Percentiles rank a stretch among this genome's conserved stretches.
These are phyloP conservation scores for Paraphaeosphaeria minitans DNA, from an alignment of 2,329 filamentous ascomycete species.

Conservation along the genomic window DNA sequence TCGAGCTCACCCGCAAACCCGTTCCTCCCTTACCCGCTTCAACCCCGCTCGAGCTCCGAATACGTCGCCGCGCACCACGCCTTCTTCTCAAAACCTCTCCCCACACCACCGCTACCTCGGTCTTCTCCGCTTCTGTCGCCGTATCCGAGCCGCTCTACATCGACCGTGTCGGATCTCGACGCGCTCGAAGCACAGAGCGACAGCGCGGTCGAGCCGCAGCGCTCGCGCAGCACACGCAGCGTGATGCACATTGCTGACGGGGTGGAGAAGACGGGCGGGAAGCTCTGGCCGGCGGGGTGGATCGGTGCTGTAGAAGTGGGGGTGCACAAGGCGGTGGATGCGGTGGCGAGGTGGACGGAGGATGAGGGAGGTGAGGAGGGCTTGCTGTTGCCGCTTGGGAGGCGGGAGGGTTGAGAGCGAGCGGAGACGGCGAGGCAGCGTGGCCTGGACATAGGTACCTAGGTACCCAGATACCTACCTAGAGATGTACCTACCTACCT, in stretches of 20 bases:
- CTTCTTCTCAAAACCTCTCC: background rate
- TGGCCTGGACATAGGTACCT: background rate
- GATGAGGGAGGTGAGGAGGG: background rate
- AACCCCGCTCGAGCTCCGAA: background rate
- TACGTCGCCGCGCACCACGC: background rate
- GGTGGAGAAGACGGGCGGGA: background rate
- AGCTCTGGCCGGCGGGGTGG: background rate
- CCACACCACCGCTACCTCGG: background rate
- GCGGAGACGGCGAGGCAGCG: background rate
- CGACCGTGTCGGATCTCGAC: background rate
- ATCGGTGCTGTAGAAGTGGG: background rate
- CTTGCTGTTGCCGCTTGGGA: slow-evolving; percentile 5
- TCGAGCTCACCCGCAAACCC: background rate
- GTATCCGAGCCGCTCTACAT: background rate
- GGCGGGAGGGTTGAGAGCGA: background rate
- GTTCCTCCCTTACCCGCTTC: background rate
- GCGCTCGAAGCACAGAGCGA: slow-evolving; percentile 4
- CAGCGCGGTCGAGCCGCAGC: background rate
- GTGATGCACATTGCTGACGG: slow-evolving; percentile 1
- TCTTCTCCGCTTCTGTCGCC: background rate
- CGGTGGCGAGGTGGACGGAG: slow-evolving; percentile 7
- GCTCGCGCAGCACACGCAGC: slow-evolving; percentile 2
- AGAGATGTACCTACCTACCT: too few relatives aligned
- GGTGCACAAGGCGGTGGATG: background rate
- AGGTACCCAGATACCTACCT: too few relatives aligned